These are phyloP conservation scores for Pseudonectria buxi DNA, from an alignment of 2,329 filamentous ascomycete species.

Conservation along the genomic window DNA sequence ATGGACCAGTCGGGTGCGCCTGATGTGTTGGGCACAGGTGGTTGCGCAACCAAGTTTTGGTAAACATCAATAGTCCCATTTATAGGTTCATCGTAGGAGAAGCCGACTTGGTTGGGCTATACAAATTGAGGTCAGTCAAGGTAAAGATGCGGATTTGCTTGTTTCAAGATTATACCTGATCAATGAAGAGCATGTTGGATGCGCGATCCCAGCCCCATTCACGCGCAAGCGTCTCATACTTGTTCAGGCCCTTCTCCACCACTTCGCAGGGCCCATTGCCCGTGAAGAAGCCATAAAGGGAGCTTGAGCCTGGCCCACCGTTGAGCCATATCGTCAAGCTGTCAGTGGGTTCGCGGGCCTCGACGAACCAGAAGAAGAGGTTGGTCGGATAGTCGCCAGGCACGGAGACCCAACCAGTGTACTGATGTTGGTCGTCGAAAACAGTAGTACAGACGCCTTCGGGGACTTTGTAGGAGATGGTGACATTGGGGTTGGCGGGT, in stretches of 20 bases:
- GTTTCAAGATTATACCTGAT: constrained; percentile 35
- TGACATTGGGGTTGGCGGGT: constrained; percentile 56
- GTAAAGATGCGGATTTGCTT: constrained; percentile 6
- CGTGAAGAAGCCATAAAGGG: constrained; percentile 57
- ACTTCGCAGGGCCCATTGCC: constrained; percentile 51
- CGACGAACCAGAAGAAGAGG: constrained; percentile 46
- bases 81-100: constrained; percentile 58
- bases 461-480: constrained; percentile 59
- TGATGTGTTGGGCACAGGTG: constrained; percentile 13
- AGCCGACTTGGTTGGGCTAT: constrained; percentile 63
- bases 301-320: constrained; percentile 59
- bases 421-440: constrained; percentile 60
- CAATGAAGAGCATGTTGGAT: constrained; percentile 50
- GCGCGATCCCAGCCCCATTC: constrained; percentile 60
- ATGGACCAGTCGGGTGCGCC: constrained; percentile 28
- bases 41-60: constrained; percentile 29
- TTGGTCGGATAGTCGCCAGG: constrained; percentile 48
- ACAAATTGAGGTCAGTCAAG: constrained; percentile 1
- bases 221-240: constrained; percentile 48
- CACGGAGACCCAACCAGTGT: constrained; percentile 61
- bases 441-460: constrained; percentile 57
- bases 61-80: constrained; percentile 52
- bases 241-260: constrained; percentile 38
- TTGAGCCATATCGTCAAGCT: constrained; percentile 56
- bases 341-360: constrained; percentile 36